Evolutionary conservation across 208 protist species (phyloP), one percentile per base, ranked within the genome.

Genomic region (Crithidia sp.): DNA sequence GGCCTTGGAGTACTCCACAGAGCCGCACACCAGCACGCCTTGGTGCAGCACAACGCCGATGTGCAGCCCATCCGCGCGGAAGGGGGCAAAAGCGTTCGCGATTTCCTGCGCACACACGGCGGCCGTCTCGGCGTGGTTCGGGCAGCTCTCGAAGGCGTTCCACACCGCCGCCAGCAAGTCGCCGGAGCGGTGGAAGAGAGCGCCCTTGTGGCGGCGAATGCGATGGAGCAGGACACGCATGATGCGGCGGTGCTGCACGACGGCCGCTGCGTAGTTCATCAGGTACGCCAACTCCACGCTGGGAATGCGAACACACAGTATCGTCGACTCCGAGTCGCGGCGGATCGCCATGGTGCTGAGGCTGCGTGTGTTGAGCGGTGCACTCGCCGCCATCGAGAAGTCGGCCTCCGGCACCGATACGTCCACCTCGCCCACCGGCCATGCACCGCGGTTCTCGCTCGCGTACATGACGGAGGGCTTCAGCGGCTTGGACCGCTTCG

Each of bases 81-180:
- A 87, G 17, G 73, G 68, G 5, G 81, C 77, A 39, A 96, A 83
- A 39, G 82, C 69, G 40, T 71, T 71, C 9, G 84, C 76, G 41
- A 96, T 92, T 43, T 90, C 86, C 45, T 87, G 66, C 58, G 89
- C 92, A 69, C 92, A 96, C 17, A 77, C 63, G 2, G 86, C 89
- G n/a, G 92, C 92, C 14, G 63, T 52, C 54, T 84, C 76, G 17
- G 83, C 86, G 82, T 96, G 92, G 76, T 91, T 82, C 16, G 84
- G 50, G 62, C 89, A 87, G 73, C 81, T 84, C 47, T 93, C 89
- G 74, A 96, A 96, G 37, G 87, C 92, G 69, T 96, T 96, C 89
- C 92, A 96, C 13, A 84, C 80, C 44, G 83, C 92, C 10, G 79
- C 79, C 37, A 96, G 83, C 62, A 78, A 87, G 59, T 94, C 92